Evolutionary conservation across 768 basidiomycete species (phyloP), one percentile per base, ranked within the genome.

Genomic region (Psilocybe tampanensis): DNA sequence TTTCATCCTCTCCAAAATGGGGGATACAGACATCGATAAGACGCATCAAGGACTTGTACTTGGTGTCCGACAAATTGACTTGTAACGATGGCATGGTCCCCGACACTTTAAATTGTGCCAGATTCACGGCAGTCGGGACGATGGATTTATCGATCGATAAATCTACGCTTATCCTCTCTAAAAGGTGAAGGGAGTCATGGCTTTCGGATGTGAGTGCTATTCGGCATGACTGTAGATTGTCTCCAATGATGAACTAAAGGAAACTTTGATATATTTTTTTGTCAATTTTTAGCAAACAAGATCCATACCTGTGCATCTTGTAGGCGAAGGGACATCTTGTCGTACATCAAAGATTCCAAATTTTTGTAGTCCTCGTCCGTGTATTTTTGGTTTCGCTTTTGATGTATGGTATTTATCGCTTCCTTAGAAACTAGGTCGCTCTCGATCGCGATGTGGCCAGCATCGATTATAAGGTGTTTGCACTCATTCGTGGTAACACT

Each of bases 331-430:
- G 81, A 83, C 62, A 97, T 78, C 61, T 89, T 91, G 72, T 99
- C 97, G 66, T 98, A 99, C 94, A 98, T 96, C 33, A 98, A 75
- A 2, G 88, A 88, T 72, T 98, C 94, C 22, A 99, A 79, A 52
- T 85, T 82, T 63, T 79, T 79, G 72, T 90, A 95, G 64, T 99
- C 97, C 49, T 90, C 90, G 17, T 95, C 93, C 39, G 78, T 85
- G 69, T 97, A 97, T 66, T 89, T 78, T 68, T 90, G 85, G 44
- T 89, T 87, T 49, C 92, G 85, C 70, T 97, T 98, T 59, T 86
- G 78, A 49, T 92, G 86, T 39, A 98, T 83, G 23, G 86, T 83
- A 33, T 86, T 81, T 43, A 95, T 79, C 3, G 88, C 86, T 32
- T 84, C 79, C 75, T 98, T 93, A 65, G 92, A 86, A 3, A 88